Percentiles rank a stretch among this genome's conserved stretches.
phyloP scores from a whole-genome alignment of 2,329 filamentous ascomycete species.

The Cladosporium halotolerans region DNA sequence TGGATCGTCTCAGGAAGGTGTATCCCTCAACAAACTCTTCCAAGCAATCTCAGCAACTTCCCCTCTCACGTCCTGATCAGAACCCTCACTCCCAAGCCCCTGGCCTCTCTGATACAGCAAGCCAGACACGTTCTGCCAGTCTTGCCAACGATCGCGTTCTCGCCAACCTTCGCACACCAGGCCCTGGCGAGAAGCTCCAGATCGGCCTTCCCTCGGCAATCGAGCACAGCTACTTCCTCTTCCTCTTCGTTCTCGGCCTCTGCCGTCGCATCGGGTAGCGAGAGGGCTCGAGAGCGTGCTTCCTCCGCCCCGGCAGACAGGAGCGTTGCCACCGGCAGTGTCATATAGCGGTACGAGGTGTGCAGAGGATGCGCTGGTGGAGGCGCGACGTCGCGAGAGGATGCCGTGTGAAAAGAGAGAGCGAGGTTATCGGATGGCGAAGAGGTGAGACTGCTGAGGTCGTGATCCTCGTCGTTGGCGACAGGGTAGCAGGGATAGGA shows the following conservation, averaged over 20 bases:
- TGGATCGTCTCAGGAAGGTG: neutral
- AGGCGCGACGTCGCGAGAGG: conserved; percentile 22
- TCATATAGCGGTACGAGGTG: conserved; percentile 31
- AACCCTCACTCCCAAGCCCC: conserved; percentile 62
- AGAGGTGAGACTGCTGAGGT: neutral
- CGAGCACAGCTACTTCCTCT: conserved; percentile 36
- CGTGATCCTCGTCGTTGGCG: neutral
- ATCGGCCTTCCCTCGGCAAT: conserved; percentile 54
- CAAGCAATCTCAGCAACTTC: neutral
- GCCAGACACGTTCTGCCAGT: conserved; percentile 62
- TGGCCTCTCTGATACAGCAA: conserved; percentile 69
- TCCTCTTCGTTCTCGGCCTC: conserved; percentile 14
- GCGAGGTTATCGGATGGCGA: neutral
- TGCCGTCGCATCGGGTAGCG: conserved; percentile 3
- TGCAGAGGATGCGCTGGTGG: conserved; percentile 36
- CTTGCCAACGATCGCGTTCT: conserved; percentile 66
- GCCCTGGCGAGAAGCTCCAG: conserved; percentile 66
- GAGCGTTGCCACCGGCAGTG: conserved; percentile 29
- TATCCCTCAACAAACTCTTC: neutral
- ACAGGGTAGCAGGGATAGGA: conserved; percentile 44
- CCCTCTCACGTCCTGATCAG: conserved; percentile 43
- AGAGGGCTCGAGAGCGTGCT: conserved; percentile 11
- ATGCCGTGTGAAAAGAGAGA: neutral
- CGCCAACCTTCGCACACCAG: conserved; percentile 66
- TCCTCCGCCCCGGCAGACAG: conserved; percentile 13